Evolutionary conservation across 1,284 basidiomycete species (phyloP).

Genomic region (Cryptococcus sp.): DNA sequence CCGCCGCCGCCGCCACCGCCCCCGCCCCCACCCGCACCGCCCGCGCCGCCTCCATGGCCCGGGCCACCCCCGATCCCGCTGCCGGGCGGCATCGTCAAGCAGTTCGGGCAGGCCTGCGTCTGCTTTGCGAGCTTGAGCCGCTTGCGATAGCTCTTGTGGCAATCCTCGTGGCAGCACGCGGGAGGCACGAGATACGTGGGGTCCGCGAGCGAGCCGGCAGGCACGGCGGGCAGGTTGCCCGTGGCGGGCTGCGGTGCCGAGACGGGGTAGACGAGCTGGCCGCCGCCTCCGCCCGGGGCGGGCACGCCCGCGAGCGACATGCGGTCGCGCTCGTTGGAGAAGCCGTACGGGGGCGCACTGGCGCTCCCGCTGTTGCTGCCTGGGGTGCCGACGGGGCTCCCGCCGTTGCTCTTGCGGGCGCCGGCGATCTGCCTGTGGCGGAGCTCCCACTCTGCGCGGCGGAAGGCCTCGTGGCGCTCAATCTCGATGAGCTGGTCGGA

Average conservation of each 20-base stretch:
- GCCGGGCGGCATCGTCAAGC: slow-evolving; percentile 30
- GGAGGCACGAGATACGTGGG: slow-evolving; percentile 52
- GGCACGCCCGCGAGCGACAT: slow-evolving; percentile 33
- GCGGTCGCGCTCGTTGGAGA: slow-evolving; percentile 41
- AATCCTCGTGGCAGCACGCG: slow-evolving; percentile 54
- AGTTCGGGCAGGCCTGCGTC: slow-evolving; percentile 49
- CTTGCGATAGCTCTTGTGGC: slow-evolving; percentile 53
- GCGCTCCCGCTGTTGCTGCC: slow-evolving; percentile 52
- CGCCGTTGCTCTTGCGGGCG: slow-evolving; percentile 57
- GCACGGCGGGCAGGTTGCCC: slow-evolving; percentile 46
- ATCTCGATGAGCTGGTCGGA: slow-evolving; percentile 81
- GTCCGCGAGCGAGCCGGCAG: slow-evolving; percentile 50
- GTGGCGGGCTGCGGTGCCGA: slow-evolving; percentile 48
- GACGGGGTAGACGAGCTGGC: slow-evolving; percentile 48
- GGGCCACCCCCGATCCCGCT: slow-evolving; percentile 12
- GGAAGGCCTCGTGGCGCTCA: slow-evolving; percentile 75
- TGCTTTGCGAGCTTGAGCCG: slow-evolving; percentile 51
- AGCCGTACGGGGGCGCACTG: slow-evolving; percentile 40
- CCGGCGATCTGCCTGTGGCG: slow-evolving; percentile 58
- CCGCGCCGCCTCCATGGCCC: slow-evolving; percentile 25
- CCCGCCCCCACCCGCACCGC: slow-evolving; percentile 24
- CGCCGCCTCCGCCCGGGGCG: slow-evolving; percentile 10
- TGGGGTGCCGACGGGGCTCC: slow-evolving; percentile 62
- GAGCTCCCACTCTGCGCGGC: slow-evolving; percentile 79
- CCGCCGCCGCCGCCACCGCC: slow-evolving; percentile 26